Conservation (phyloP, 2,329 filamentous ascomycete genomes). For the Helotiales sp. region DNA sequence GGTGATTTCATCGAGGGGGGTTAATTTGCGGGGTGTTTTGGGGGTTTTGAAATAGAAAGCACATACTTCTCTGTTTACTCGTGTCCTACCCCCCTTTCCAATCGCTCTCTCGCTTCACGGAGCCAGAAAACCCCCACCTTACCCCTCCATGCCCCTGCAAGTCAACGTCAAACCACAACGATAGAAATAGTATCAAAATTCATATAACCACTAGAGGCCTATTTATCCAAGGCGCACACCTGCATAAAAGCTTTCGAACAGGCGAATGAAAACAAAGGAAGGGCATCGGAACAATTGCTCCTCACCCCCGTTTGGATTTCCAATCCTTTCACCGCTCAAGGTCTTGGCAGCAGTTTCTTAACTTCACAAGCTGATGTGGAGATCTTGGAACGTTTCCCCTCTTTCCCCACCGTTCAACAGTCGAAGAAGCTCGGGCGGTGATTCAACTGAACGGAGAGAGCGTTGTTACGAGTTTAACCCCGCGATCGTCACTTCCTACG, state of each 20-base stretch:
- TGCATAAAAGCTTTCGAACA: too few species aligned
- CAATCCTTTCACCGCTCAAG: neutral
- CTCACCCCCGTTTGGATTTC: neutral
- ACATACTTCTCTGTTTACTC: too few species aligned
- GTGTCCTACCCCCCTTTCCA: too few species aligned
- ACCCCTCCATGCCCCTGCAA: too few species aligned
- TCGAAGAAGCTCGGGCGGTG: neutral
- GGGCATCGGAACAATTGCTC: neutral
- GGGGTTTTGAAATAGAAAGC: too few species aligned
- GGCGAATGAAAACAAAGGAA: neutral
- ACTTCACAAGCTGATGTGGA: neutral
- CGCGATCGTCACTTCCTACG: neutral
- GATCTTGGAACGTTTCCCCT: neutral
- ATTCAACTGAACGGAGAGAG: neutral
- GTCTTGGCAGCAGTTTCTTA: neutral
- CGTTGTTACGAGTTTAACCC: constrained; percentile 8
- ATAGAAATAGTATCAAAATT: too few species aligned
- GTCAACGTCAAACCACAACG: too few species aligned
- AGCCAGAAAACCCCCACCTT: too few species aligned
- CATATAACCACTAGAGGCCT: too few species aligned
- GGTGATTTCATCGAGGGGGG: too few species aligned
- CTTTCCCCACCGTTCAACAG: neutral
- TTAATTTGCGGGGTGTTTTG: too few species aligned
- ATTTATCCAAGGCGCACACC: neutral
- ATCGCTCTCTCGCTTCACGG: too few species aligned